A percentile compares a stretch with the other conserved stretches of the same genome.
These are phyloP conservation scores for Aphanomyces cochlioides DNA, from an alignment of 352 stramenopile species.

Conservation along the genomic window DNA sequence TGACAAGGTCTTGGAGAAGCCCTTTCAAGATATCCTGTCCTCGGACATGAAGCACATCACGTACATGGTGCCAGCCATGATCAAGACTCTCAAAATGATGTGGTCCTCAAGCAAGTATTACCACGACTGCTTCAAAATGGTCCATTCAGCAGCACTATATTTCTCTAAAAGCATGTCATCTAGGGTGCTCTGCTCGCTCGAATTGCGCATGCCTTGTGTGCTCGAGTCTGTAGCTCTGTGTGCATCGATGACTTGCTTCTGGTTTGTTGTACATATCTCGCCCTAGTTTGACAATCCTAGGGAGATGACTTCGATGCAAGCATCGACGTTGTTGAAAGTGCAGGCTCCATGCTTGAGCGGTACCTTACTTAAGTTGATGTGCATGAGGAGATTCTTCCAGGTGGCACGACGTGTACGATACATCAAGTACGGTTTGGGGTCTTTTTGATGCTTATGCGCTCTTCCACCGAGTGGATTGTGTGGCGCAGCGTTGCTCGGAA, in stretches of 20 bases:
- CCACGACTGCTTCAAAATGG: slow-evolving; percentile 27
- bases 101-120: slow-evolving; percentile 31
- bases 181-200: slow-evolving; percentile 18
- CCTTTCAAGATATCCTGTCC: slow-evolving; percentile 15
- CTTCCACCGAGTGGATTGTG: slow-evolving; percentile 22
- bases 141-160: neutral
- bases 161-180: neutral
- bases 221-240: slow-evolving; percentile 5
- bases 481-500: slow-evolving; percentile 27
- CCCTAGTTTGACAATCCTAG: neutral
- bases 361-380: neutral
- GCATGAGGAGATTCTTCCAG: neutral
- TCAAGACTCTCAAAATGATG: slow-evolving; percentile 32
- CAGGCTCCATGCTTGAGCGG: slow-evolving; percentile 23
- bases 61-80: slow-evolving; percentile 22
- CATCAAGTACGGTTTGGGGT: slow-evolving; percentile 13
- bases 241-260: slow-evolving; percentile 5
- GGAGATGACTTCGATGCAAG: slow-evolving; percentile 21
- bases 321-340: slow-evolving; percentile 26
- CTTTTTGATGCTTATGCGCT: slow-evolving; percentile 19
- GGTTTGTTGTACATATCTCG: neutral
- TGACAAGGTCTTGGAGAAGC: slow-evolving; percentile 17
- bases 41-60: slow-evolving; percentile 26
- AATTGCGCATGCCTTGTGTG: slow-evolving; percentile 17
- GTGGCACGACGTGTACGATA: slow-evolving; percentile 29